Conservation (phyloP, 306 rosid species). For the Biancaea sappan region DNA sequence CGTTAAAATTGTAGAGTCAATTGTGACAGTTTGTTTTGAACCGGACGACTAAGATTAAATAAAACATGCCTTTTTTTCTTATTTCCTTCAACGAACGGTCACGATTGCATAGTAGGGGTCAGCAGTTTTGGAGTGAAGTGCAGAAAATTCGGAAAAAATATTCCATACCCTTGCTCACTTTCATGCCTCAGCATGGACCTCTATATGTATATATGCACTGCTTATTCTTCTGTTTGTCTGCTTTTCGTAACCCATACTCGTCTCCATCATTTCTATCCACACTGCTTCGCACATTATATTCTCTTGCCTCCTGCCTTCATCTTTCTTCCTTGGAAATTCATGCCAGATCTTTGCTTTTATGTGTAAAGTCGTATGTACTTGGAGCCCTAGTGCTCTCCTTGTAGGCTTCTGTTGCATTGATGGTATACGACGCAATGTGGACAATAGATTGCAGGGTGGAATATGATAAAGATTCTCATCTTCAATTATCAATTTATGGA, state of each 20-base stretch:
- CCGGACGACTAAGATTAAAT: too few relatives aligned
- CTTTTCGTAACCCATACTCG: slow-evolving; percentile 29
- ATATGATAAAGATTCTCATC: neutral
- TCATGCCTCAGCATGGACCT: slow-evolving; percentile 53
- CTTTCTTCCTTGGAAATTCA: slow-evolving; percentile 31
- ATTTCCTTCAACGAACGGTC: too few relatives aligned
- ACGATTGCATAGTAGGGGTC: too few relatives aligned
- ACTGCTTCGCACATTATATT: slow-evolving; percentile 22
- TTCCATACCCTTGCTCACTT: slow-evolving; percentile 39
- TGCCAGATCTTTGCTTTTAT: slow-evolving; percentile 32
- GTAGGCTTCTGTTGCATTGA: slow-evolving; percentile 42
- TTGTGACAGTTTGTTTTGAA: too few relatives aligned
- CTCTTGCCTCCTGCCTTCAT: slow-evolving; percentile 13
- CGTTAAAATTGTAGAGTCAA: too few relatives aligned
- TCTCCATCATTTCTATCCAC: slow-evolving; percentile 50
- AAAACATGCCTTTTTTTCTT: too few relatives aligned
- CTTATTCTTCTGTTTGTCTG: slow-evolving; percentile 43
- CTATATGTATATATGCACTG: slow-evolving; percentile 37
- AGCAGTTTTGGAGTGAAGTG: too few relatives aligned
- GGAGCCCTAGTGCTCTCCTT: slow-evolving; percentile 43
- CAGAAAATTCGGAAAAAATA: too few relatives aligned
- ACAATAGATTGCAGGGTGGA: neutral
- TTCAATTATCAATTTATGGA: neutral
- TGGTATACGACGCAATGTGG: slow-evolving; percentile 20
- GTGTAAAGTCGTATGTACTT: slow-evolving; percentile 29